These are phyloP conservation scores for Odonthalia washingtoniensis DNA, from an alignment of 31 red algal species.

Conservation along the genomic window DNA sequence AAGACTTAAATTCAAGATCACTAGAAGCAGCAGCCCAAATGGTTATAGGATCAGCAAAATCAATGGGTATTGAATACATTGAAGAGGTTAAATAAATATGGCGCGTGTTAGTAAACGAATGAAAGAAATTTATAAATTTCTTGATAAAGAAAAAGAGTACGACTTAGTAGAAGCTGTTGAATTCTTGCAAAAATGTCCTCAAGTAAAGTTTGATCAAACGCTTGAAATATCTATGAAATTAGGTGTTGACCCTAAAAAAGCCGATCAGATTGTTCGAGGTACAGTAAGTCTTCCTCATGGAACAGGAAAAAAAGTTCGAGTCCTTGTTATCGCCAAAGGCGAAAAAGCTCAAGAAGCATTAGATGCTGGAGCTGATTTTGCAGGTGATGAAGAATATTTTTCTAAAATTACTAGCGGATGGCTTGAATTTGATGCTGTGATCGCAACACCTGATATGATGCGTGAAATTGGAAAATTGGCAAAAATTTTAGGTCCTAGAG, in stretches of 20 bases:
- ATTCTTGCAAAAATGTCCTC: too few relatives aligned
- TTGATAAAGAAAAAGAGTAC: too few relatives aligned
- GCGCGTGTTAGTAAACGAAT: too few relatives aligned
- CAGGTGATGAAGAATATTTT: too few relatives aligned
- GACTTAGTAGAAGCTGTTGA: too few relatives aligned
- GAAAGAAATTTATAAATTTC: too few relatives aligned
- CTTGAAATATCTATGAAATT: constrained; percentile 45
- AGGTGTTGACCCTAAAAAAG: constrained; percentile 55
- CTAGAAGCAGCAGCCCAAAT: not conserved
- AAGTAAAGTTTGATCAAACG: too few relatives aligned
- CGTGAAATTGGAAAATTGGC: constrained; percentile 30
- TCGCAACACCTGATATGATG: constrained; percentile 7
- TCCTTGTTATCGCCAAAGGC: constrained; percentile 48
- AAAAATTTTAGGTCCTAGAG: constrained; percentile 57
- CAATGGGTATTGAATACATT: constrained; percentile 21
- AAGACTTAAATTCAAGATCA: not conserved
- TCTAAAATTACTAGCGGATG: constrained; percentile 14
- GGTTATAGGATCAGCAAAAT: not conserved
- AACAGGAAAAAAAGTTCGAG: constrained; percentile 36
- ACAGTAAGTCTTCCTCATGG: constrained; percentile 51
- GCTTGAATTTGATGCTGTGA: not conserved
- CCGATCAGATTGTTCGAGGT: constrained; percentile 54
- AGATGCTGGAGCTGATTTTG: constrained; percentile 69
- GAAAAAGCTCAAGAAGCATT: too few relatives aligned
- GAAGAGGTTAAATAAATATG: too few relatives aligned